Base-by-base conservation (phyloP, 768 basidiomycete species). In the Amanita brunnescens region DNA sequence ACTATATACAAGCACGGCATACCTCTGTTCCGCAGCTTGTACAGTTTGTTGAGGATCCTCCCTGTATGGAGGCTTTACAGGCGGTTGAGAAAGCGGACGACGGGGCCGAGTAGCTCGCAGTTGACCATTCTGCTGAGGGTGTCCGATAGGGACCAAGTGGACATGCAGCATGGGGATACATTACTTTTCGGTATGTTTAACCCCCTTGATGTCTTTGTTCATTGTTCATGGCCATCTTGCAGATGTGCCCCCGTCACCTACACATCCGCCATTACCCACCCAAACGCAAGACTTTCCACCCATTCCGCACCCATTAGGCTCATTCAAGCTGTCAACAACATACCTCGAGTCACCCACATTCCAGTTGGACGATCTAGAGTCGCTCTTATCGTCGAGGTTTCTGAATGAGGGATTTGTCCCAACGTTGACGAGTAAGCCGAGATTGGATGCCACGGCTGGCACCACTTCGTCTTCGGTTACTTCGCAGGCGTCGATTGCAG, bases 1-100 rank as follows among this genome's bases (percentile, higher is more conserved):
- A 85, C 83, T 10, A 83, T 89, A 49, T 91, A 91, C 76, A 91
- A 91, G 65, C 83, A 90, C 58, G 81, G 84, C 32, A 91, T 91
- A 59, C 77, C 85, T 29, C 75, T 90, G 16, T 91, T 91, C 70
- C 77, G 89, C 45, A 87, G 85, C 61, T 61, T 87, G 5, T 91
- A 71, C 71, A 83, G 80, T 47, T 65, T 91, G 38, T 72, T 91
- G 41, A 76, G 87, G 48, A 73, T 88, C 21, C 74, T 90, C 3
- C 89, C 89, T 14, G 72, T 84, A 0, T 91, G 87, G 87, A 83
- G 78, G 63, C 75, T 85, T 46, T 76, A 76, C 64, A 81, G 77
- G 61, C 79, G 79, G 45, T 70, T 84, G 34, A 73, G 80, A 54
- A 68, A 72, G 61, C 63, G 67, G 23, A 63, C 63, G 38, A 26